Conservation (phyloP, 306 rosid species). For the Betula pendula region DNA sequence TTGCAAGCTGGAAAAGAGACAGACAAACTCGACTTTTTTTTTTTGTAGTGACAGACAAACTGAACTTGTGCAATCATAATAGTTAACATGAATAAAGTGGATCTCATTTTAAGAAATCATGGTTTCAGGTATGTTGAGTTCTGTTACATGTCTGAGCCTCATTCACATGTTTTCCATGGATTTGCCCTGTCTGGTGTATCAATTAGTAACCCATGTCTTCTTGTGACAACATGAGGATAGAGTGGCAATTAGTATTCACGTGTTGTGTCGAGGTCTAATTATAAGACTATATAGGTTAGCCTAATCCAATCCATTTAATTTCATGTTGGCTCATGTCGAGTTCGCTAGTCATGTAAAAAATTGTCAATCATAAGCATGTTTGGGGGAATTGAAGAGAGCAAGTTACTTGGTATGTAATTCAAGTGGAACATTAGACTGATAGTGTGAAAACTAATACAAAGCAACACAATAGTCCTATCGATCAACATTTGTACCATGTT, state of each 20-base stretch:
- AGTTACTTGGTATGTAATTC: not conserved
- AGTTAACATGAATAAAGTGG: not conserved
- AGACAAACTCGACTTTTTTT: too few species aligned
- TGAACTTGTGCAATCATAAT: not conserved
- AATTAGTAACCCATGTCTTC: not conserved
- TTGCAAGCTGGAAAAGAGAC: not conserved
- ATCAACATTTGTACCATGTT: not conserved
- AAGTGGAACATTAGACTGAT: not conserved
- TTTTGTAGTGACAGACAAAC: not conserved
- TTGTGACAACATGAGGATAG: not conserved
- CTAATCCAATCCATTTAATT: too few species aligned
- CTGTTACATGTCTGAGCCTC: not conserved
- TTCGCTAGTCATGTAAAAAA: too few species aligned
- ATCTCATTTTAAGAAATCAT: not conserved
- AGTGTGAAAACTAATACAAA: not conserved
- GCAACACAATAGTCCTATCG: not conserved
- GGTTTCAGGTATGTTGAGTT: not conserved
- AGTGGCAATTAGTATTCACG: too few species aligned
- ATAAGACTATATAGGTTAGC: too few species aligned
- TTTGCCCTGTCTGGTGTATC: not conserved
- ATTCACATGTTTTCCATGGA: not conserved
- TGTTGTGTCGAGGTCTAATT: too few species aligned
- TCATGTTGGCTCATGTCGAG: too few species aligned
- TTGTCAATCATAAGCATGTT: too few species aligned
- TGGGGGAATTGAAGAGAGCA: not conserved